These are phyloP conservation scores for Gnaphalium uliginosum DNA, from an alignment of 129 eudicot species.

Conservation along the genomic window DNA sequence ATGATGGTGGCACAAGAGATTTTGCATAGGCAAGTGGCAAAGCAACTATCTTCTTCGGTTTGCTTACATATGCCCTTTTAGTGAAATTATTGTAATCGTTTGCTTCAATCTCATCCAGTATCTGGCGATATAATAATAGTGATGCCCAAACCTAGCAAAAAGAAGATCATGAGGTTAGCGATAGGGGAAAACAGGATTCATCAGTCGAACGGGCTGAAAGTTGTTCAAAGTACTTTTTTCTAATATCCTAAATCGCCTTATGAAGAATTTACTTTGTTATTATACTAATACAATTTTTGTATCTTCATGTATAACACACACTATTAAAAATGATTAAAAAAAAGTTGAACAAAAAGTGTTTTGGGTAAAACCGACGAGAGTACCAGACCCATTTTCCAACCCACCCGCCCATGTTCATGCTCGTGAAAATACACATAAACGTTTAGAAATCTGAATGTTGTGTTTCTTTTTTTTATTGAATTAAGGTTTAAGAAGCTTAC, in stretches of 20 bases:
- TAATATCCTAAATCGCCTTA: neutral
- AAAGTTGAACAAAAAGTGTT: neutral
- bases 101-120: conserved; percentile 91
- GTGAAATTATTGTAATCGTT: conserved; percentile 95
- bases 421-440: neutral
- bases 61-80: conserved; percentile 85
- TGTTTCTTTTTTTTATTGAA: neutral
- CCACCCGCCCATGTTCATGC: neutral
- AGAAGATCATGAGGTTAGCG: neutral
- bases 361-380: neutral
- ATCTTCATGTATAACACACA: too few relatives aligned
- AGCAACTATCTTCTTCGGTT: conserved; percentile 77
- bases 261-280: neutral
- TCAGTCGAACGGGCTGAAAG: neutral
- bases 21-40: conserved; percentile 84
- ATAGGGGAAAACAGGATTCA: neutral
- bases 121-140: conserved; percentile 72
- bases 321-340: neutral
- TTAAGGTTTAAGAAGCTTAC: conserved; percentile 43
- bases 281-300: conserved; percentile 6
- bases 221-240: neutral
- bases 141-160: conserved; percentile 88
- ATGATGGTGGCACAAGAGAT: conserved; percentile 64
- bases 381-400: conserved; percentile 1
- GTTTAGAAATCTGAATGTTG: neutral